Base-by-base conservation (phyloP, 2,329 filamentous ascomycete genomes). In the Colletotrichum lini region DNA sequence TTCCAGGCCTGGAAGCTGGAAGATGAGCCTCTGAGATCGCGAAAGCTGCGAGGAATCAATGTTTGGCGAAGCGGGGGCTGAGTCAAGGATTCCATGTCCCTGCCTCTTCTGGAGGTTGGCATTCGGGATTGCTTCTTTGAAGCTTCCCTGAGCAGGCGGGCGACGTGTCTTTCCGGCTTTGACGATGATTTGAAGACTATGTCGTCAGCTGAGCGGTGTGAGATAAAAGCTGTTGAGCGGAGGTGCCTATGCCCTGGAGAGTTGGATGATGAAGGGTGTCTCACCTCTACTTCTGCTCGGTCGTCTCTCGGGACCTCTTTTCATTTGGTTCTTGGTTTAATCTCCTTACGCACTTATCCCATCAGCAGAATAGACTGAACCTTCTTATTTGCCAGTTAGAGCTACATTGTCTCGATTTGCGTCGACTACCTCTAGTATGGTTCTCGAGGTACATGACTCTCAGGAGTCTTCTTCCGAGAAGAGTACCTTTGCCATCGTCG, bases 161-260 rank as follows among this genome's bases (percentile, higher is more conserved):
- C 18, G 30, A 54, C 61, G 59, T 44, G 50, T 23, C 35, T 49
- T 26, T 67, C 63, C 23, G 0, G 63, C 35, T 13, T 16, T 16
- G 49, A 57, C 6, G 23, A 10, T 26, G 44, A 35, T n/a, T 4
- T 16, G 7, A 38, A 15, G 21, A 30, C 18, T n/a, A 47, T 18
- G 7, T 53, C 15, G 40, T 23, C 26, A n/a, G 47, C 30, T 42
- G n/a, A 56, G 65, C 65, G 65, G 21, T 50, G 64, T 40, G 30
- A 13, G 38, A 67, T 47, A 63, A 57, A 71, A 67, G 44, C 13
- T 44, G 23, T n/a, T 47, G 21, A 16, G 40, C 30, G 13, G n/a
- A 42, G 47, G 45, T 59, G 16, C 26, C 2, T 16, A 18, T 15
- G 35, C 3, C 2, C 38, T 13, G 30, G 42, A 64, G n/a, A 42